These are phyloP conservation scores for Lithocarpus polystachyus DNA, from an alignment of 306 rosid genomes.

Conservation along the genomic window DNA sequence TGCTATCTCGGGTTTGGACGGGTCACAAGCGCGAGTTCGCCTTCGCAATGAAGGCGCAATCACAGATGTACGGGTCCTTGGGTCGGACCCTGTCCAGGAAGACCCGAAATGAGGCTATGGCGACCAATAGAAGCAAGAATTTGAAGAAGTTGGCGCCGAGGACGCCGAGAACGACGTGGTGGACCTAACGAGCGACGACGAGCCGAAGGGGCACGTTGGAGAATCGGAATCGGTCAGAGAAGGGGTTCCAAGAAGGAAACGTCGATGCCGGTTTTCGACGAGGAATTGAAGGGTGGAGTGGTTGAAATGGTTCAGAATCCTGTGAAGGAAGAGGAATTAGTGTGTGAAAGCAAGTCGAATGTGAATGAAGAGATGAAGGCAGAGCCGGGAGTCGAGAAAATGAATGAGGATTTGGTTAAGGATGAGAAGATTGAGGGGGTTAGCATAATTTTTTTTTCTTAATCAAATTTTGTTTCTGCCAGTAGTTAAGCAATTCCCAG, in stretches of 20 bases:
- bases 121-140: constrained; percentile 19
- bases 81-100: constrained; percentile 53
- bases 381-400: background rate
- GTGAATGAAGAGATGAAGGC: background rate
- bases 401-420: background rate
- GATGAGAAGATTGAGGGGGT: constrained; percentile 8
- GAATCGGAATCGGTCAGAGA: constrained; percentile 25
- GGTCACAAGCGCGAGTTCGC: constrained; percentile 61
- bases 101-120: constrained; percentile 21
- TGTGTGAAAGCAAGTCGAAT: background rate
- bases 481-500: too few species aligned
- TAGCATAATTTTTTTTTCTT: too few species aligned
- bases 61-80: constrained; percentile 41
- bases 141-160: constrained; percentile 14
- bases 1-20: constrained; percentile 55
- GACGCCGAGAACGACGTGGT: constrained; percentile 31
- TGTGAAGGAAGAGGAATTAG: constrained; percentile 16
- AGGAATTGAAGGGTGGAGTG: constrained; percentile 34
- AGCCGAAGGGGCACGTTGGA: constrained; percentile 37
- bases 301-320: constrained; percentile 19
- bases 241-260: background rate
- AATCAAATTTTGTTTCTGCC: too few species aligned
- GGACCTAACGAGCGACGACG: constrained; percentile 66
- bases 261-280: constrained; percentile 9
- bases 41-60: constrained; percentile 55